phyloP scores from a whole-genome alignment of 225 moss, liverwort and hornwort genomes.

The Neckera pumila region DNA sequence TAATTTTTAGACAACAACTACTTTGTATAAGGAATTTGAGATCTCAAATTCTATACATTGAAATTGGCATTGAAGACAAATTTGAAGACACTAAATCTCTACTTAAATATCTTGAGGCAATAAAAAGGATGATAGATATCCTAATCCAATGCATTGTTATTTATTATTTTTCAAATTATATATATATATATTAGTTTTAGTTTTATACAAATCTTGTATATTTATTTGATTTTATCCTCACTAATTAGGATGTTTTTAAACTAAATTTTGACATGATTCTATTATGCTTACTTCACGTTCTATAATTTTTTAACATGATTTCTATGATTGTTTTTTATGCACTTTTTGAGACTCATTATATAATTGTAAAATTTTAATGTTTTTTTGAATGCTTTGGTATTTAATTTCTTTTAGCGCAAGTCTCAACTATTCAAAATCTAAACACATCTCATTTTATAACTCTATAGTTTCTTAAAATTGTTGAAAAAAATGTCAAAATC shows the following conservation, averaged over 20 bases:
- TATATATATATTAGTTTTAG: not conserved
- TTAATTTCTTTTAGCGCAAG: not conserved
- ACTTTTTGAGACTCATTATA: not conserved
- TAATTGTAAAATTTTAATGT: not conserved
- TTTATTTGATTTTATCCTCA: not conserved
- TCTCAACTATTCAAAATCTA: not conserved
- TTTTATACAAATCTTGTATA: not conserved
- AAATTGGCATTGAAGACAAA: not conserved
- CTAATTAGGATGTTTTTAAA: too few relatives aligned
- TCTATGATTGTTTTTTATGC: not conserved
- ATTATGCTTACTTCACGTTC: not conserved
- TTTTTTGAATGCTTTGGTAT: not conserved
- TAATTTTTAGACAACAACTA: not conserved
- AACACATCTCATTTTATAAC: too few relatives aligned
- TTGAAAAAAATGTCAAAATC: not conserved
- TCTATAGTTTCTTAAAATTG: not conserved
- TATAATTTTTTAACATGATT: too few relatives aligned
- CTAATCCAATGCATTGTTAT: not conserved
- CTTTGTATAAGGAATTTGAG: not conserved
- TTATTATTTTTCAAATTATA: not conserved
- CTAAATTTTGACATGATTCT: not conserved
- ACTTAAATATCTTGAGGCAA: not conserved
- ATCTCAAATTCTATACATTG: not conserved
- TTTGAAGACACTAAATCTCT: not conserved
- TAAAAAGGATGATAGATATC: not conserved